Base-by-base conservation (phyloP, 108 stramenopile species). In the Nitzschia putrida region DNA sequence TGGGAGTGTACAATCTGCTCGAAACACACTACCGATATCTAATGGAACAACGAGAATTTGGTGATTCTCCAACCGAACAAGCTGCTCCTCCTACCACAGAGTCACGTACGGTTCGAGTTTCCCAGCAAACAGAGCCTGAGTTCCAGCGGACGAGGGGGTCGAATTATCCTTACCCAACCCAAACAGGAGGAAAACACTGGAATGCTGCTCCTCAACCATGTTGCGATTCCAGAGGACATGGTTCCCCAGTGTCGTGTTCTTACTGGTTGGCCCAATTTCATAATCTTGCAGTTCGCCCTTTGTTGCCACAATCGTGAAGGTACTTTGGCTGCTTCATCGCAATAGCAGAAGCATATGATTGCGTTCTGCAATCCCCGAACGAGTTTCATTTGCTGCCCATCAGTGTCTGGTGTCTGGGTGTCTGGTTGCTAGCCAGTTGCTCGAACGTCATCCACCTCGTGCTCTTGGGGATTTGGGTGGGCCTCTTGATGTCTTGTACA, bases 201-300 rank as follows among this genome's bases (percentile, higher is more conserved):
- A 3, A 53, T 22, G 26, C 26, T 67, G n/a, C 34, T 53, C 34
- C 38, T 20, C 7, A 59, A 43, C 10, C 43, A 53, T 13, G 57
- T 71, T 25, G 38, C 45, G 23, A 21, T 61, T 11, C 72, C 80
- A 8, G 61, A 66, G 12, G 86, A 88, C 56, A 83, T 83, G 80
- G 45, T 69, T 45, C 71, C 88, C n/a, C 93, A 94, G 53, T 88
- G 88, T 40, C 78, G 87, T 34, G 79, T 73, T 9, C 68, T 94
- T 0, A 90, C 93, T 16, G 81, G 82, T 34, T 79, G 88, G 64
- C 57, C 90, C 42, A 85, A 88, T 66, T 69, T 80, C 56, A 94
- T 91, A 74, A 61, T 88, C 12, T 50, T 88, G 23, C 72, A 75
- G 34, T 70, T 68, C 18, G 73, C 77, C 14, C 56, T 83, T 77